These are phyloP conservation scores for Avena eriantha DNA, from an alignment of 176 grass and related monocot genomes.

Conservation along the genomic window DNA sequence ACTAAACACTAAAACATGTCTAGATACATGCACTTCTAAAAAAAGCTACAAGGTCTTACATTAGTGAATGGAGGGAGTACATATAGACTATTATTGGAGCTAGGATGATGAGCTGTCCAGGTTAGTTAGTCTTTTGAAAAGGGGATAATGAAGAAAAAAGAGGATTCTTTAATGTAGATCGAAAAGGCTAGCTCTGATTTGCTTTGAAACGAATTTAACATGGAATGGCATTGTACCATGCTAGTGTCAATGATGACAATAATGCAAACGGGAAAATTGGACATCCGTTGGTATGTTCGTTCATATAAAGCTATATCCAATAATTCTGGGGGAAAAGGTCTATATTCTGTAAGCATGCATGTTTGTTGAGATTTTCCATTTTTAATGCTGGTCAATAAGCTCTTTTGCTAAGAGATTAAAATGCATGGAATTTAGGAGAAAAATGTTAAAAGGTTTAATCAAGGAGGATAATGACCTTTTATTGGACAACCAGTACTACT, in stretches of 20 bases:
- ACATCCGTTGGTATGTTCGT: not conserved
- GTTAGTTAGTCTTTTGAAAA: slow-evolving; percentile 28
- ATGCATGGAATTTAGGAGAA: not conserved
- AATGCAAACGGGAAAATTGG: slow-evolving; percentile 3
- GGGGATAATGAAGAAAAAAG: slow-evolving; percentile 17
- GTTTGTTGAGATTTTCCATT: not conserved
- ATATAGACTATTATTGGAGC: slow-evolving; percentile 8
- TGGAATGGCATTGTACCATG: slow-evolving; percentile 16
- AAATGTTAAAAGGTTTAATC: not conserved
- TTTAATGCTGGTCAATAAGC: not conserved
- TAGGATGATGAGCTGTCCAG: slow-evolving; percentile 13
- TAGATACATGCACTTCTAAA: too few relatives aligned
- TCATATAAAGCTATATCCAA: not conserved
- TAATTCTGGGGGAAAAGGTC: not conserved
- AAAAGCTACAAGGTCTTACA: too few relatives aligned
- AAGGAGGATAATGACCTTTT: not conserved
- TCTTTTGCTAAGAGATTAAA: not conserved
- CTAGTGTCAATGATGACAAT: not conserved
- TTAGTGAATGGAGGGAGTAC: too few relatives aligned
- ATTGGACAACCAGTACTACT: not conserved
- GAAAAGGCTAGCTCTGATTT: slow-evolving; percentile 31
- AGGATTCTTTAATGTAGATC: slow-evolving; percentile 30
- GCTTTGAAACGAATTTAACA: slow-evolving; percentile 9
- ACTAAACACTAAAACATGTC: too few relatives aligned
- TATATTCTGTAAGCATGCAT: not conserved